These are phyloP conservation scores for Fusarium sp. DNA, from an alignment of 2,329 filamentous ascomycete species.

Conservation along the genomic window DNA sequence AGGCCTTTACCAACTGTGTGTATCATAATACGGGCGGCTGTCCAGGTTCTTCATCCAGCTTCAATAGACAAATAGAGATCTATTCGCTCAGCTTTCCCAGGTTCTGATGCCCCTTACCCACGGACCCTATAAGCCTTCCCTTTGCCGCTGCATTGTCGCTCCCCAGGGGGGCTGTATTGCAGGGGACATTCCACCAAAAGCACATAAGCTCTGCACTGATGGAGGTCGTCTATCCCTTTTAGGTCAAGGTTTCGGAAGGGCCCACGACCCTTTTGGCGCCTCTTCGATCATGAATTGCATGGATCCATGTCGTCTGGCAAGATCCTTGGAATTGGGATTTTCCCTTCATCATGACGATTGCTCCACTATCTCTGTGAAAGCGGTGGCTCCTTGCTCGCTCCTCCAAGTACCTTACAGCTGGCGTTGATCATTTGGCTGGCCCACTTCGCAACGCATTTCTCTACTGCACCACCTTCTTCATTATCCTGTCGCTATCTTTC, in stretches of 20 bases:
- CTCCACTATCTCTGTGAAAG: not conserved
- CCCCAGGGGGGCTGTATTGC: slow-evolving; percentile 9
- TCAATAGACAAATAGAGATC: not conserved
- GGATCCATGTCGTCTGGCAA: not conserved
- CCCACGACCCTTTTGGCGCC: slow-evolving; percentile 17
- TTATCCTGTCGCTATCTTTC: slow-evolving; percentile 18
- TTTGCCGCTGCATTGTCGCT: slow-evolving; percentile 22
- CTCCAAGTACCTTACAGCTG: slow-evolving; percentile 1
- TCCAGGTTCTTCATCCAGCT: not conserved
- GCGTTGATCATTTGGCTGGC: slow-evolving; percentile 20
- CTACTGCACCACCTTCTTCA: not conserved
- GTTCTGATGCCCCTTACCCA: not conserved
- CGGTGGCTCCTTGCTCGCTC: not conserved
- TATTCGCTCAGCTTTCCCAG: slow-evolving; percentile 18
- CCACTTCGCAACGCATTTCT: slow-evolving; percentile 21
- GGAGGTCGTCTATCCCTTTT: not conserved
- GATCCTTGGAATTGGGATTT: slow-evolving; percentile 41
- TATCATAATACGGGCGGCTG: slow-evolving; percentile 31
- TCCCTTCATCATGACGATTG: slow-evolving; percentile 34
- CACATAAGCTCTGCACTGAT: slow-evolving; percentile 10
- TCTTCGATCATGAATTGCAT: slow-evolving; percentile 3
- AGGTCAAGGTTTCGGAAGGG: slow-evolving; percentile 8
- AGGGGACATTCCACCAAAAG: not conserved
- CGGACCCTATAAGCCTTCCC: slow-evolving; percentile 2
- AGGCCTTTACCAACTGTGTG: not conserved